Conservation (phyloP, 192 early-diverging fungal species). For the Dimargaris cristalligena region DNA sequence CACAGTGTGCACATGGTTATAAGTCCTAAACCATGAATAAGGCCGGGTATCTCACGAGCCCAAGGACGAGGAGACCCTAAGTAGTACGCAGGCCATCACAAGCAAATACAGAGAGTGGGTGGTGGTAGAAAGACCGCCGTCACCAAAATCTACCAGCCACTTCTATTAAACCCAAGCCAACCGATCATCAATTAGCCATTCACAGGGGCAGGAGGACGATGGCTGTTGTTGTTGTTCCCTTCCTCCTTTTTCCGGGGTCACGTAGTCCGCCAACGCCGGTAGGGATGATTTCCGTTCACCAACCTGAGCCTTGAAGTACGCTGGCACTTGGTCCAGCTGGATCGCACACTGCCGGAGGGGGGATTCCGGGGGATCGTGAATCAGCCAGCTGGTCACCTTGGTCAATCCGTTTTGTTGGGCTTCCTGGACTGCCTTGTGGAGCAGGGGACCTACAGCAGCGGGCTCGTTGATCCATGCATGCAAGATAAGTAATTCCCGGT, state of each 20-base stretch:
- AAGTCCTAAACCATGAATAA: no score
- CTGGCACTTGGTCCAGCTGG: not conserved
- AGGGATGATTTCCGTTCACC: not conserved
- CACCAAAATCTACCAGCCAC: not conserved
- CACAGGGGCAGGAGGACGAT: no score
- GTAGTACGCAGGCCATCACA: no score
- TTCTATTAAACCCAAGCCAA: constrained; percentile 3
- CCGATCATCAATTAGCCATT: constrained; percentile 2
- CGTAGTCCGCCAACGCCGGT: not conserved
- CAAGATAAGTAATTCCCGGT: not conserved
- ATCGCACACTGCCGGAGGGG: not conserved
- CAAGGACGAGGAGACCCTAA: no score
- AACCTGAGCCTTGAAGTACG: not conserved
- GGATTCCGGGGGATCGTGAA: not conserved
- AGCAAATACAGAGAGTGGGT: no score
- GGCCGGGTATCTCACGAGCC: no score
- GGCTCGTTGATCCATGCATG: not conserved
- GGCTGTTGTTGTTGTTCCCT: no score
- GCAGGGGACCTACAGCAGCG: not conserved
- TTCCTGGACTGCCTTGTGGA: not conserved
- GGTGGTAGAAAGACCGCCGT: no score
- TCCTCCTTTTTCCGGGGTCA: not conserved
- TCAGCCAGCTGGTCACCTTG: not conserved
- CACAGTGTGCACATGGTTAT: no score
- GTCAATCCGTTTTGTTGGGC: not conserved